Evolutionary conservation across 441 rosid genomes (phyloP), one percentile per base, ranked within the genome.

Genomic region (Adansonia rubrostipa): DNA sequence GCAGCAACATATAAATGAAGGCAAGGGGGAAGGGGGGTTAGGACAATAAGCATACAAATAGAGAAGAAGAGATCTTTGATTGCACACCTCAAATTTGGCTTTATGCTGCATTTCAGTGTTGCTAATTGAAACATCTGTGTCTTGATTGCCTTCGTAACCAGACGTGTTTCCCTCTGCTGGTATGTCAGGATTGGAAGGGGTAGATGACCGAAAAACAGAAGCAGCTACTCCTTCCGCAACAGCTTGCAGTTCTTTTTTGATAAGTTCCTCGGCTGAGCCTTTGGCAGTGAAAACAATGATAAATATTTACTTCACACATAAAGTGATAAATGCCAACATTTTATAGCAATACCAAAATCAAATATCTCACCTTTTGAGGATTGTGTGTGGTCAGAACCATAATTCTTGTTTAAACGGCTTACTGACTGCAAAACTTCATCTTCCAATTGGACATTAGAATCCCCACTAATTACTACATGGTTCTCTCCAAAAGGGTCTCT

Each of bases 161-260:
- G 85, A 58, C 51, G 84, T 82, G 53, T 78, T 77, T 53, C 20
- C 62, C 74, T 82, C 68, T 17, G 22, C 73, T 19, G 83, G 54
- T 61, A 78, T 71, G 19, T 84, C 87, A 69, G 84, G 65, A 80
- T 77, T 78, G 15, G 88, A 83, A 78, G 77, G 45, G 45, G 79
- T 58, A 79, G 74, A 51, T n/a, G 89, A 75, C 73, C 82, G 85
- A 64, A 91, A 86, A 78, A 91, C 90, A 72, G 91, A 84, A 64
- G 92, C 87, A 84, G 89, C 93, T 74, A 90, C 91, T 78, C 89
- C 93, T 79, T 90, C 97, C 53, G 94, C 94, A 28, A 89, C 91
- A 81, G 89, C 89, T 77, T 84, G 86, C 77, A 92, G 92, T 81
- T 92, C 97, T 83, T 86, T 89, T 85, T 85, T 91, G 75, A 91